These are phyloP conservation scores for Hyphodiscus hymeniophilus DNA, from an alignment of 495 filamentous ascomycete genomes.

Conservation along the genomic window DNA sequence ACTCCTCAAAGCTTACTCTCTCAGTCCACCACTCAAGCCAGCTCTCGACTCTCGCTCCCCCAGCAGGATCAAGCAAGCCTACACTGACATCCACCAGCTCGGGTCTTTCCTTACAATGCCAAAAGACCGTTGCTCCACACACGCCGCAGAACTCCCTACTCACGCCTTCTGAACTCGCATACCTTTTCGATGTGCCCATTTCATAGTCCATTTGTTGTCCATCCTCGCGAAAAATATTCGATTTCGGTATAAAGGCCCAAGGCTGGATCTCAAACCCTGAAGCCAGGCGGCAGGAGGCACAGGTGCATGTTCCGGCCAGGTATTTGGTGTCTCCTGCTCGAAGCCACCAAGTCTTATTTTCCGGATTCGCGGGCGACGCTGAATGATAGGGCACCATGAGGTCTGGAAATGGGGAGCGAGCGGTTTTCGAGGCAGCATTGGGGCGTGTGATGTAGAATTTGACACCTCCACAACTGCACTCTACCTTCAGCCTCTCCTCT, in stretches of 20 bases:
- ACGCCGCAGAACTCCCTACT: conserved; percentile 53
- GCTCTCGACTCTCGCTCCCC: conserved; percentile 46
- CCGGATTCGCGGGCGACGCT: conserved; percentile 27
- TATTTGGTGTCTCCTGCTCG: conserved; percentile 34
- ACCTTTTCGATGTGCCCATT: conserved; percentile 40
- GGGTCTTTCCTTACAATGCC: conserved; percentile 47
- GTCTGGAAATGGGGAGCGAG: conserved; percentile 44
- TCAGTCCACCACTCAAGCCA: conserved; percentile 55
- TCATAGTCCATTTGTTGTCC: conserved; percentile 34
- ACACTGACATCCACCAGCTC: conserved; percentile 58
- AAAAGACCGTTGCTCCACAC: conserved; percentile 64
- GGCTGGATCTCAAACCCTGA: conserved; percentile 60
- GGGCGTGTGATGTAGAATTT: conserved; percentile 34
- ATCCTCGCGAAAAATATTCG: conserved; percentile 46
- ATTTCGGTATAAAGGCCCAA: conserved; percentile 60
- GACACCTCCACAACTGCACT: conserved; percentile 38
- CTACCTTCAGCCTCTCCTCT: conserved; percentile 25
- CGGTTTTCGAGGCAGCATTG: conserved; percentile 25
- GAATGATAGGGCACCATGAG: conserved; percentile 40
- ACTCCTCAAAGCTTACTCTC: conserved; percentile 53
- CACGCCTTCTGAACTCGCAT: conserved; percentile 45
- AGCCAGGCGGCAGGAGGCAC: conserved; percentile 50
- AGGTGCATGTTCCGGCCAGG: conserved; percentile 58
- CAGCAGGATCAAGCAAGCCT: conserved; percentile 44
- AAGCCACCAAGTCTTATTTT: conserved; percentile 48